Evolutionary conservation across 2,329 filamentous ascomycete species (phyloP).

Genomic region (Corinectria fuckeliana): DNA sequence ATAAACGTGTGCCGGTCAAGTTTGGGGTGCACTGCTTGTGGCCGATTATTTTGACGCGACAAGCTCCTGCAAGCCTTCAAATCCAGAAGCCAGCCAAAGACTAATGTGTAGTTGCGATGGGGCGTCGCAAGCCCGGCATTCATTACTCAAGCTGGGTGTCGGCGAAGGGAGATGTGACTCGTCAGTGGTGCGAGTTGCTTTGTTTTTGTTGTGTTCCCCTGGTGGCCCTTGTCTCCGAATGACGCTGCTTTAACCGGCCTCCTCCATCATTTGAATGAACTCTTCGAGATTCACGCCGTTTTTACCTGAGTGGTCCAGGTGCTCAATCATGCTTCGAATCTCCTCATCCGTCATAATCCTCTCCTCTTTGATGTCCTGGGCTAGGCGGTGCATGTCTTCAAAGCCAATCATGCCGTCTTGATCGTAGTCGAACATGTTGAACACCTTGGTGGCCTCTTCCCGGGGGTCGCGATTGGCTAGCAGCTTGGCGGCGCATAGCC

Average conservation of each 20-base stretch:
- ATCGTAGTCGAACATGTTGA: conserved; percentile 91
- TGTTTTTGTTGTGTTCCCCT: not conserved
- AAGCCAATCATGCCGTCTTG: conserved; percentile 90
- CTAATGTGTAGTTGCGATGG: not conserved
- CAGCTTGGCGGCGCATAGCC: conserved; percentile 77
- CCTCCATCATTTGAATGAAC: conserved; percentile 69
- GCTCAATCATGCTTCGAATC: conserved; percentile 93
- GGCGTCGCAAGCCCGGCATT: not conserved
- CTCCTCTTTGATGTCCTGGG: conserved; percentile 85
- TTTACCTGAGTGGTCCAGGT: conserved; percentile 94
- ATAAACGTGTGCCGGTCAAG: not conserved
- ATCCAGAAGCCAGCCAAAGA: not conserved
- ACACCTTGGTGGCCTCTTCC: conserved; percentile 90
- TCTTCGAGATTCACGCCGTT: conserved; percentile 76
- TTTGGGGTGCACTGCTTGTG: not conserved
- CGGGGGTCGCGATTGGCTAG: conserved; percentile 84
- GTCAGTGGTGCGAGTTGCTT: conserved; percentile 3
- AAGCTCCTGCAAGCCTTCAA: not conserved
- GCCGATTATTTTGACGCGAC: not conserved
- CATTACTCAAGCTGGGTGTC: not conserved
- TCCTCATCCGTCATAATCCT: conserved; percentile 88
- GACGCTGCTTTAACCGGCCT: conserved; percentile 42
- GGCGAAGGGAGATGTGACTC: not conserved
- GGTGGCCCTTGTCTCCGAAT: not conserved
- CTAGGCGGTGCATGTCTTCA: conserved; percentile 85